Base-by-base conservation (phyloP, 257 asterid species). In the Datura wrightii region DNA sequence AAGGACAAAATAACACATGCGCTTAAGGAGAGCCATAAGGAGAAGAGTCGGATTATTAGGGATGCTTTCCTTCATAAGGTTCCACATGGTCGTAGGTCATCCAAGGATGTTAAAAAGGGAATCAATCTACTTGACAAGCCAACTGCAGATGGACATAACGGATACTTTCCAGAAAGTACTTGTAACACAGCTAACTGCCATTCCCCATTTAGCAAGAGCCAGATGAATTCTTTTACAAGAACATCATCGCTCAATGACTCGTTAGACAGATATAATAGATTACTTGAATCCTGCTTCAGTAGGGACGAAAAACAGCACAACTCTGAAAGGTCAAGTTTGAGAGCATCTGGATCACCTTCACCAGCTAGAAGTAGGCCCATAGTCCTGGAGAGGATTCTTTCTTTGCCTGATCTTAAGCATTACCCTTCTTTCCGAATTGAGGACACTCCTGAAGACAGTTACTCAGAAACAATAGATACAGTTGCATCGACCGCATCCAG, bases 391-490 rank as follows among this genome's bases (percentile, higher is more conserved):
- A 94, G 97, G 89, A 93, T 93, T 79, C 92, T 86, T 66, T 94
- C 99, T 2, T 88, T 92, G 58, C 98, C 97, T 39, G 95, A 93
- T 86, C 92, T 96, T 44, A 93, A 97, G 83, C 84, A 92, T 8
- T 88, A 89, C 85, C 84, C 94, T 5, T 89, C 85, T 52, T 86
- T 88, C 37, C 91, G 85, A 1, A 74, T 80, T 14, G 95, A 92
- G 14, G 96, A 91, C 84, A 83, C 90, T 76, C 74, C 66, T 0
- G 69, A 69, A 48, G 55, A 56, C 18, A 84, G 80, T 79, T 82
- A 88, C 41, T 60, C 53, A 10, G 86, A 84, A 13, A 82, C 85
- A 42, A 7, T 83, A 1, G 83, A 55, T n/a, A 82, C 54, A 55
- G 67, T 50, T 50, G 70, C 42, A 53, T 60, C 76, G 0, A 74